A percentile compares a stretch with the other conserved stretches of the same genome.
Conservation (phyloP, 768 basidiomycete genomes). For the Fomitopsis pulvina region DNA sequence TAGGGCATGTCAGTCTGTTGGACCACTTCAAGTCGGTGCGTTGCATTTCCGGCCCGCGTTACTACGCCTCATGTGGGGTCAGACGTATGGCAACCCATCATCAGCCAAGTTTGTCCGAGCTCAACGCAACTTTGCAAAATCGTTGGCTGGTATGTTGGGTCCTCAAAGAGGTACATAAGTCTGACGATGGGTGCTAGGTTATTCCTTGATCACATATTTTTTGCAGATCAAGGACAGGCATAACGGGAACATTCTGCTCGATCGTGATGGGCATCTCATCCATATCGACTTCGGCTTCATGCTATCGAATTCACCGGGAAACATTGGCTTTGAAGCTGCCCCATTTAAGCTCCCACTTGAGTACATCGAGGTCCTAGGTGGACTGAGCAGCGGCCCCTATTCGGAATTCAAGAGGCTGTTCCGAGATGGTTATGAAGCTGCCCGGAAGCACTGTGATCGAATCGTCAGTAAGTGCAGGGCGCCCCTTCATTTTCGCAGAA, state of each 20-base stretch:
- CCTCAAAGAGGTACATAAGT: background rate
- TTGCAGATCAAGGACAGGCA: slow-evolving; percentile 98
- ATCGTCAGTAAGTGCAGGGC: slow-evolving; percentile 77
- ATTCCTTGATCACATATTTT: slow-evolving; percentile 93
- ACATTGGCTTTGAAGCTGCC: slow-evolving; percentile 98
- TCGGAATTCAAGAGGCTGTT: slow-evolving; percentile 83
- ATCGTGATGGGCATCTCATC: slow-evolving; percentile 90
- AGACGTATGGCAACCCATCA: slow-evolving; percentile 89
- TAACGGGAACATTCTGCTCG: slow-evolving; percentile 96
- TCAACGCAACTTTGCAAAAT: slow-evolving; percentile 91
- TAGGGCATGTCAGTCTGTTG: slow-evolving; percentile 82
- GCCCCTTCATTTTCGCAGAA: background rate
- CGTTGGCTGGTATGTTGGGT: slow-evolving; percentile 61
- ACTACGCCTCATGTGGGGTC: slow-evolving; percentile 1
- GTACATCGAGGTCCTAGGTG: slow-evolving; percentile 94
- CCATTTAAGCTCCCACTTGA: slow-evolving; percentile 96
- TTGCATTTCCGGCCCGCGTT: slow-evolving; percentile 4
- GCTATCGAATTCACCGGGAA: slow-evolving; percentile 93
- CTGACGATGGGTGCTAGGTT: slow-evolving; percentile 42
- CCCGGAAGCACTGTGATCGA: slow-evolving; percentile 92
- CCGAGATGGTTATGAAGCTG: slow-evolving; percentile 89
- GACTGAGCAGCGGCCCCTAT: slow-evolving; percentile 68
- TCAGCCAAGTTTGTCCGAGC: slow-evolving; percentile 86
- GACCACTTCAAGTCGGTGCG: slow-evolving; percentile 88
- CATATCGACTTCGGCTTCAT: slow-evolving; percentile 99